phyloP scores from a whole-genome alignment of 1,284 basidiomycete genomes.

The Ustilago xerochloae region DNA sequence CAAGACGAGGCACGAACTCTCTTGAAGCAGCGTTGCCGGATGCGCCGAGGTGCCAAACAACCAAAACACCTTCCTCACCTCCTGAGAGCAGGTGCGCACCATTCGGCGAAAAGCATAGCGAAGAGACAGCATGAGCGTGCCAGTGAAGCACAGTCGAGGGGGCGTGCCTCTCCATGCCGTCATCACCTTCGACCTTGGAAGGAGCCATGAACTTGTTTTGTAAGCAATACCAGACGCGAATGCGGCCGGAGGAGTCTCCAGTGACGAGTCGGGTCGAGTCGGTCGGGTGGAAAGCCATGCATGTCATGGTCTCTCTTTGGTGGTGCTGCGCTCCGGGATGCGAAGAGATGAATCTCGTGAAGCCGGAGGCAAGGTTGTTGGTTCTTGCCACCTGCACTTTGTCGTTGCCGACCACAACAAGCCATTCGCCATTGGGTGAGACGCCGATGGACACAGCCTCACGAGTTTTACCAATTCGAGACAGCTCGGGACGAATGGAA shows the following conservation, averaged over 20 bases:
- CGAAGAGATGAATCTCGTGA: constrained; percentile 80
- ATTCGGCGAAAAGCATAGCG: constrained; percentile 86
- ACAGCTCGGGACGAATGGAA: constrained; percentile 66
- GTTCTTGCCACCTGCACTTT: constrained; percentile 78
- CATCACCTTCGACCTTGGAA: constrained; percentile 42
- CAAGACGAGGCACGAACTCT: constrained; percentile 86
- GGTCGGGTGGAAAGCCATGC: constrained; percentile 85
- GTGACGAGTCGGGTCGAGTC: constrained; percentile 91
- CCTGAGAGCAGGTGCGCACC: constrained; percentile 93
- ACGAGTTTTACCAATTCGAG: constrained; percentile 72
- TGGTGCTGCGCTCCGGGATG: constrained; percentile 31
- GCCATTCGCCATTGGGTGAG: constrained; percentile 82
- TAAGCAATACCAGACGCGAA: constrained; percentile 92
- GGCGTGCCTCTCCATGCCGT: constrained; percentile 64
- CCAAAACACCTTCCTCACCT: constrained; percentile 93
- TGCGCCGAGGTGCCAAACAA: constrained; percentile 82
- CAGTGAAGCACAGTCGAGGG: constrained; percentile 91
- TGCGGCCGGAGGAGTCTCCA: constrained; percentile 85
- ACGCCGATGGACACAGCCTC: constrained; percentile 72
- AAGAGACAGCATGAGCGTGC: constrained; percentile 95
- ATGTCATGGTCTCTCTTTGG: constrained; percentile 74
- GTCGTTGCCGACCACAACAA: constrained; percentile 82
- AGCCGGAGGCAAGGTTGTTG: constrained; percentile 67
- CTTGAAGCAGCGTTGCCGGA: constrained; percentile 48
- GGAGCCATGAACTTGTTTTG: constrained; percentile 48